Evolutionary conservation across 805 yeast species (phyloP).

Genomic region (Candida patagonica): DNA sequence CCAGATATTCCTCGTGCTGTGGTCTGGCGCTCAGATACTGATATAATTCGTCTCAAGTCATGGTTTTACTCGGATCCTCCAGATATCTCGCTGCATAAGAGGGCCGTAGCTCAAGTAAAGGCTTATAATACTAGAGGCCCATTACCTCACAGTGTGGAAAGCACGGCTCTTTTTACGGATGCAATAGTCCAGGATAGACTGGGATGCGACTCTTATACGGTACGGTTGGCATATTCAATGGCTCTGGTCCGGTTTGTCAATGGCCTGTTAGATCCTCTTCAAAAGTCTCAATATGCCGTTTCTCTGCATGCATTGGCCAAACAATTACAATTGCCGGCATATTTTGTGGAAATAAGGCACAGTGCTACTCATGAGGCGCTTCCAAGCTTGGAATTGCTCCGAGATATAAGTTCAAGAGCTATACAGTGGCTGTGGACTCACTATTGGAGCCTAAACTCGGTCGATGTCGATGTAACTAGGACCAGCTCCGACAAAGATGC

Average conservation of each 20-base stretch:
- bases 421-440: conserved; percentile 63
- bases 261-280: conserved; percentile 81
- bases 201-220: conserved; percentile 27
- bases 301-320: conserved; percentile 71
- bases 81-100: conserved; percentile 24
- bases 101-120: conserved; percentile 43
- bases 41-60: conserved; percentile 36
- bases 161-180: conserved; percentile 52
- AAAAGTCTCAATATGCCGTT: conserved; percentile 66
- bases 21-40: conserved; percentile 34
- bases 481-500: conserved; percentile 6
- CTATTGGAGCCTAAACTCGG: conserved; percentile 48
- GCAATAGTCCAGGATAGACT: conserved; percentile 36
- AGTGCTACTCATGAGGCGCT: conserved; percentile 82
- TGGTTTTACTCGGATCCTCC: conserved; percentile 40
- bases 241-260: conserved; percentile 79
- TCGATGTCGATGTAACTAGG: conserved; percentile 5
- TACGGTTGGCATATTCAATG: conserved; percentile 57
- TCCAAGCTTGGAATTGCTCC: conserved; percentile 62
- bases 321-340: conserved; percentile 57
- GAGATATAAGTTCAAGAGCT: conserved; percentile 51
- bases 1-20: conserved; percentile 21
- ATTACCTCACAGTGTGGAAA: conserved; percentile 64
- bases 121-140: conserved; percentile 51
- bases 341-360: conserved; percentile 85